These are phyloP conservation scores for Globisporangium sylvaticum DNA, from an alignment of 352 stramenopile genomes.

Conservation along the genomic window DNA sequence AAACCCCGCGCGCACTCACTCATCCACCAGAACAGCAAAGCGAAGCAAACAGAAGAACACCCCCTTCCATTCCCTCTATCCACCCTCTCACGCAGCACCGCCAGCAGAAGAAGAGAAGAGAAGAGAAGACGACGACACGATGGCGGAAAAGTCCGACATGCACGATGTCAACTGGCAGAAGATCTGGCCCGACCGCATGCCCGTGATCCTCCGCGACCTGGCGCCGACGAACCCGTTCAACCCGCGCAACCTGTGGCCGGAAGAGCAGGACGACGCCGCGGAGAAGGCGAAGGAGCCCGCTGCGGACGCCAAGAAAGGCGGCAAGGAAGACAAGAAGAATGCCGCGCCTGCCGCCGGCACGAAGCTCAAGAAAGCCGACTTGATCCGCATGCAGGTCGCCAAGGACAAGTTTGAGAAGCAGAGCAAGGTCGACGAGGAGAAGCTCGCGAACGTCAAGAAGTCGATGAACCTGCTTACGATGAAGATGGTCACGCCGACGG, in stretches of 20 bases:
- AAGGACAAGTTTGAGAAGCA: constrained; percentile 88
- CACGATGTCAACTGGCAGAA: constrained; percentile 89
- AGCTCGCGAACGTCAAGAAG: constrained; percentile 85
- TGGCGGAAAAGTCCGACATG: constrained; percentile 75
- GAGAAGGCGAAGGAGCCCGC: constrained; percentile 11
- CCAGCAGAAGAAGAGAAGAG: neutral
- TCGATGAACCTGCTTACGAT: constrained; percentile 75
- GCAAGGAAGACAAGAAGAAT: constrained; percentile 41
- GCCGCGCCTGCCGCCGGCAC: constrained; percentile 12
- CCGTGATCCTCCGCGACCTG: constrained; percentile 82
- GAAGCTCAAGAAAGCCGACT: constrained; percentile 84
- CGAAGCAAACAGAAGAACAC: neutral
- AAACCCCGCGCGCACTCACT: neutral
- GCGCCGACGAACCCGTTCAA: constrained; percentile 86
- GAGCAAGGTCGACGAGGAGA: constrained; percentile 85
- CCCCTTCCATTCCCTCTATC: neutral
- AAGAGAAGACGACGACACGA: constrained; percentile 15
- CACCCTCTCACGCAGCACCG: neutral
- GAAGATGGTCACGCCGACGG: constrained; percentile 84
- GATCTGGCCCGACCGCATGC: constrained; percentile 85
- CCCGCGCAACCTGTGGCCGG: constrained; percentile 79
- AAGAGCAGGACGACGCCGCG: constrained; percentile 52
- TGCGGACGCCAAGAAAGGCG: neutral
- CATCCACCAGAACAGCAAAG: neutral
- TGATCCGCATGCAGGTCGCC: constrained; percentile 83